Conservation (phyloP, 2,329 filamentous ascomycete species). For the Alternaria gaisen region DNA sequence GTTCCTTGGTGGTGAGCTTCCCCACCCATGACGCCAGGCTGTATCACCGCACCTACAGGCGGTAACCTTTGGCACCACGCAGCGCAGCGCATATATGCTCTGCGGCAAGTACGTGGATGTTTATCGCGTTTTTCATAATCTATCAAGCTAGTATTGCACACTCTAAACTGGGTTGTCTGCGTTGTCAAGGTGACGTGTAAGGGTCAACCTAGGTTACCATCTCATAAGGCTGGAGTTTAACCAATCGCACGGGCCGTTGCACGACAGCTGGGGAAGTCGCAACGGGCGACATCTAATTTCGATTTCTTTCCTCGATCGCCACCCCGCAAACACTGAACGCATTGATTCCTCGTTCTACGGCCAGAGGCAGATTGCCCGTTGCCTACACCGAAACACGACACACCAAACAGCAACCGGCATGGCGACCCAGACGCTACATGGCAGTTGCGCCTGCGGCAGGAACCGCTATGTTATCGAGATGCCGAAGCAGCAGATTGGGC, state of each 20-base stretch:
- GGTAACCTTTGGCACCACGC: not conserved
- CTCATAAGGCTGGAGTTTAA: slow-evolving; percentile 5
- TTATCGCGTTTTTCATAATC: not conserved
- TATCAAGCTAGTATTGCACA: not conserved
- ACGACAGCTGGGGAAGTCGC: slow-evolving; percentile 16
- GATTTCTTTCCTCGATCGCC: slow-evolving; percentile 14
- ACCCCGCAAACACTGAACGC: slow-evolving; percentile 19
- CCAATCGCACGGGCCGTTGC: slow-evolving; percentile 22
- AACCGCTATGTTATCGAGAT: slow-evolving; percentile 81
- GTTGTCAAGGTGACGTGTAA: slow-evolving; percentile 8
- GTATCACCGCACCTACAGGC: not conserved
- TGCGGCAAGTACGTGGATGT: not conserved
- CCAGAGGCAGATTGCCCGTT: slow-evolving; percentile 4
- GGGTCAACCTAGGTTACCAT: slow-evolving; percentile 8
- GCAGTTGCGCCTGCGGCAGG: slow-evolving; percentile 84
- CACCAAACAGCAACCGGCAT: slow-evolving; percentile 16
- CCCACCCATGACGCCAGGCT: slow-evolving; percentile 19
- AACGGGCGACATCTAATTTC: slow-evolving; percentile 15
- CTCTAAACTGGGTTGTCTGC: not conserved
- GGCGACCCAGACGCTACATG: slow-evolving; percentile 66
- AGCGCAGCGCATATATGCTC: not conserved
- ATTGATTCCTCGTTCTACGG: slow-evolving; percentile 1
- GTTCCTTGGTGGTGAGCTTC: slow-evolving; percentile 13
- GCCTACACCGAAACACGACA: not conserved
- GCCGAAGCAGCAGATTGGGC: slow-evolving; percentile 69